These are phyloP conservation scores for Aquilaria agallochum DNA, from an alignment of 441 rosid species.

Conservation along the genomic window DNA sequence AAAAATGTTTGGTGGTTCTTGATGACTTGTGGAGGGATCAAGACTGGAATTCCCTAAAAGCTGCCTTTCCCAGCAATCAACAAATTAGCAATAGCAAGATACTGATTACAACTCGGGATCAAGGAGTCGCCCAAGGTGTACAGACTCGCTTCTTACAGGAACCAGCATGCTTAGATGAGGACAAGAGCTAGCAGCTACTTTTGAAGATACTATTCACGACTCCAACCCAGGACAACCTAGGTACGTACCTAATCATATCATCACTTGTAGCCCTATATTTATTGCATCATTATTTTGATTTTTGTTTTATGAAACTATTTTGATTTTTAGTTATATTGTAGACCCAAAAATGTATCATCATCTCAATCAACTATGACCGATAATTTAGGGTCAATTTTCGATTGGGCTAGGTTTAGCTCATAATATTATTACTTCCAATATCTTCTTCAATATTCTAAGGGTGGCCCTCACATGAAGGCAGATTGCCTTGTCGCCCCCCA, in stretches of 20 bases:
- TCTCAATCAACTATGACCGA: too few relatives aligned
- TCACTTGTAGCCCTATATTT: too few relatives aligned
- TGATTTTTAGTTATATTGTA: too few relatives aligned
- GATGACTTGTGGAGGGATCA: conserved; percentile 13
- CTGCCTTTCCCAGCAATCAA: conserved; percentile 1
- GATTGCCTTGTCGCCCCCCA: too few relatives aligned
- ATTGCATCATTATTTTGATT: too few relatives aligned
- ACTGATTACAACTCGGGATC: conserved; percentile 19
- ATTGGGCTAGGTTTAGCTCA: too few relatives aligned
- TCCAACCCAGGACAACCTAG: conserved; percentile 10
- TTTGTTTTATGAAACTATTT: too few relatives aligned
- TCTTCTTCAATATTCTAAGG: too few relatives aligned
- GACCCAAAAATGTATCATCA: too few relatives aligned
- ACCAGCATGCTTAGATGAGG: conserved; percentile 13
- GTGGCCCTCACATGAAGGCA: too few relatives aligned
- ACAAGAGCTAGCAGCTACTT: conserved; percentile 16
- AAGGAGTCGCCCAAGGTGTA: conserved; percentile 12
- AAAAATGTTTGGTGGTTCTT: conserved; percentile 12
- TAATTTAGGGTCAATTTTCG: too few relatives aligned
- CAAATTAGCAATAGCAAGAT: conserved; percentile 9
- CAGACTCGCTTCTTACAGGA: not conserved
- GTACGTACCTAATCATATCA: not conserved
- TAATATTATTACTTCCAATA: too few relatives aligned
- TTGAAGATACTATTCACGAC: not conserved
- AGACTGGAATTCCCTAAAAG: conserved; percentile 12